phyloP scores from a whole-genome alignment of 495 filamentous ascomycete genomes.

The Aspergillus coremiiformis region DNA sequence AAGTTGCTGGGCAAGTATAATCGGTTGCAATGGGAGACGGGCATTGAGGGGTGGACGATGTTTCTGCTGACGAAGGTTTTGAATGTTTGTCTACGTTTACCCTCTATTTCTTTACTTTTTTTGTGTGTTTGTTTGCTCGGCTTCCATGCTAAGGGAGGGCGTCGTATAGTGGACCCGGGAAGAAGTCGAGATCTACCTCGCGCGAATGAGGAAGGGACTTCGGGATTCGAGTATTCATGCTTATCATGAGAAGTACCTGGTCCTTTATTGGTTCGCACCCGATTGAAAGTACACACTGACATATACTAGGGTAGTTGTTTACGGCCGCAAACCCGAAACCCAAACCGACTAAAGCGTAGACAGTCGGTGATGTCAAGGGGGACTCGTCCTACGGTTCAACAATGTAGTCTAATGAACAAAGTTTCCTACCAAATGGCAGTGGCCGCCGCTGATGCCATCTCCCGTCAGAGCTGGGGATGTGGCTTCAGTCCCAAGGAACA shows the following conservation, averaged over 20 bases:
- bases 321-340: neutral
- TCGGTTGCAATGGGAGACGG: neutral
- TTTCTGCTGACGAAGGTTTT: neutral
- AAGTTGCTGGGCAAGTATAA: neutral
- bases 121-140: neutral
- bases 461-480: too few relatives aligned
- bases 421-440: too few relatives aligned
- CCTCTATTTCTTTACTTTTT: neutral
- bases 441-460: neutral
- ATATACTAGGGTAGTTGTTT: neutral
- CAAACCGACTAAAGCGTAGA: neutral
- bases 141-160: too few relatives aligned
- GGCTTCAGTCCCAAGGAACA: too few relatives aligned
- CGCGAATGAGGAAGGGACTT: neutral
- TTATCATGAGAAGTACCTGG: conserved; percentile 2
- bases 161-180: neutral
- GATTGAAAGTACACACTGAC: too few relatives aligned
- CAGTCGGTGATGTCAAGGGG: neutral
- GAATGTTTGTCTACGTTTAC: neutral
- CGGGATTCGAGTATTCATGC: neutral
- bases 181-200: neutral
- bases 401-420: neutral
- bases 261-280: too few relatives aligned
- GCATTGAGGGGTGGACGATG: neutral
- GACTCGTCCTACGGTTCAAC: neutral